Base-by-base conservation (phyloP, 2,329 filamentous ascomycete species). In the Colletotrichum liaoningense region DNA sequence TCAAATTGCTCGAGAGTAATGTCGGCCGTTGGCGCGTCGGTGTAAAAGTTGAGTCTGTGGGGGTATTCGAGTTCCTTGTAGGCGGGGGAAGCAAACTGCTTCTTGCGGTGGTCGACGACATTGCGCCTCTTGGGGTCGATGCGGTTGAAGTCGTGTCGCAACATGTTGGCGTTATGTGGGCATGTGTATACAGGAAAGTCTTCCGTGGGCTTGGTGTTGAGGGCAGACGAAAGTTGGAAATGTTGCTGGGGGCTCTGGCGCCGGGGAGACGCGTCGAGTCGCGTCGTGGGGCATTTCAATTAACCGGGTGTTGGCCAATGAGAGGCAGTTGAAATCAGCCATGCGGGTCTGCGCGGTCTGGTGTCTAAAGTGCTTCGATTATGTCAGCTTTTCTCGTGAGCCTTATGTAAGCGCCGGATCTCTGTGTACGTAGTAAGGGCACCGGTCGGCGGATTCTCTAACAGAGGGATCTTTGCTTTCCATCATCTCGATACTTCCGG, bases 1-100 rank as follows among this genome's bases (percentile, higher is more conserved):
- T 99, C 97, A 79, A 99, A 99, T 81, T 99, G 93, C 81, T 99
- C 97, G 55, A 99, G 91, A 0, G 95, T 97, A 78, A 99, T 97
- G 80, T 99, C 97, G 60, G 94, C 93, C 0, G 95, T 98, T 0
- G 97, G 97, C 58, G 97, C 94, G 30, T 93, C 88, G 56, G 91
- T 86, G 85, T 99, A 99, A 84, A 98, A 96, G 86, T 97, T 99
- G 79, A 99, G 90, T 69, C 95, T 93, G 82, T 96, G 89, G 16
- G 93, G 91, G 81, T 98, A 99, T 56, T 93, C 88, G 69, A 93
- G 89, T 76, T 95, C 91, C 82, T 94, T 92, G 87, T 92, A 98
- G 68, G 89, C 86, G 22, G 94, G 90, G 24, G 91, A 88, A 70
- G 93, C 93, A 80, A 98, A 98, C 82, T 98, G 95, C 81, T 92